Evolutionary conservation across 257 asterid species (phyloP).

Genomic region (Solanum dulcamara): DNA sequence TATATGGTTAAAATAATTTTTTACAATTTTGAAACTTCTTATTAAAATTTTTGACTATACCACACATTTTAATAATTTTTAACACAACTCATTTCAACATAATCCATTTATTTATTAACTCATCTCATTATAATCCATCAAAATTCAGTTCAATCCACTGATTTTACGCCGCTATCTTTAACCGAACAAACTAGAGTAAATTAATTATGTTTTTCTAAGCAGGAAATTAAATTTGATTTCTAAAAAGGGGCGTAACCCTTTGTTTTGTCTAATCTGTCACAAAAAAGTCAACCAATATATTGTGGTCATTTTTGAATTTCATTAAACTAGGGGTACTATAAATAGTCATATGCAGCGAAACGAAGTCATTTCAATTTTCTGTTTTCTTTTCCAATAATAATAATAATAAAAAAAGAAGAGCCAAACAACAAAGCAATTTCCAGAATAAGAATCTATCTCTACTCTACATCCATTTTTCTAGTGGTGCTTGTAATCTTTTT

Average conservation of each 20-base stretch:
- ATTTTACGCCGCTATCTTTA: not conserved
- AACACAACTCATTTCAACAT: too few species aligned
- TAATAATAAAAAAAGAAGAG: not conserved
- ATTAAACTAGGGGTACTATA: constrained; percentile 25
- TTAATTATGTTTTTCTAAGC: constrained; percentile 8
- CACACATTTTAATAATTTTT: too few species aligned
- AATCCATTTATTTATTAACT: not conserved
- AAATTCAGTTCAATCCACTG: not conserved
- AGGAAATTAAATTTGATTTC: constrained; percentile 37
- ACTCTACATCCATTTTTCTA: not conserved
- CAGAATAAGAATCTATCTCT: not conserved
- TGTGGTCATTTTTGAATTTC: constrained; percentile 19
- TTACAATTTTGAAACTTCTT: too few species aligned
- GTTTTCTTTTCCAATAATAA: not conserved
- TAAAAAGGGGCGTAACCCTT: constrained; percentile 16
- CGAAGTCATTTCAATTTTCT: constrained; percentile 37
- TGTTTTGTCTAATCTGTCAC: constrained; percentile 39
- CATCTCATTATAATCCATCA: not conserved
- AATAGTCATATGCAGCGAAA: constrained; percentile 35
- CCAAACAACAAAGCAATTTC: not conserved
- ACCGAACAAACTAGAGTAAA: not conserved
- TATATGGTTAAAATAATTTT: too few species aligned
- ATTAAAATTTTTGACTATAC: too few species aligned
- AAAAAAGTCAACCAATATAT: constrained; percentile 59
- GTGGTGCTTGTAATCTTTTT: not conserved